Base-by-base conservation (phyloP, 2,329 filamentous ascomycete genomes). In the Epichloe hybrida region DNA sequence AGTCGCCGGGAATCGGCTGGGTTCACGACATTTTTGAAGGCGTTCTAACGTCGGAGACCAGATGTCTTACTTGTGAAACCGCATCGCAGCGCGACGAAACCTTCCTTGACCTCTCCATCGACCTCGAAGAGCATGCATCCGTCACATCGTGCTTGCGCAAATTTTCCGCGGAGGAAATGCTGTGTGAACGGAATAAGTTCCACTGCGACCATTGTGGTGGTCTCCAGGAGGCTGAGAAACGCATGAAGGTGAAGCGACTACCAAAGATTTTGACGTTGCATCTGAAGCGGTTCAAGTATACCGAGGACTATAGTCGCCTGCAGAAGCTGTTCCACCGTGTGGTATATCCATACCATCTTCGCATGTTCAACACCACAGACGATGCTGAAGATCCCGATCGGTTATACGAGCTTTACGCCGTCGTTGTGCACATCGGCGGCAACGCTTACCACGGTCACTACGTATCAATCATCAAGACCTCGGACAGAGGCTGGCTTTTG, bases 371-470 rank as follows among this genome's bases (percentile, higher is more conserved):
- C 68, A 97, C 93, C 0, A 96, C 91, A 21, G 89, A 96, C 56
- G 91, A 97, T 54, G 88, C 90, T 15, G 86, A 91, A 59, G 90
- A 97, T 59, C 88, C 88, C 0, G 93, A 98, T 67, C 81, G 90
- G 38, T 70, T 98, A 38, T 98, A 98, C 66, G 93, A 98, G 71
- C 73, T 98, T 1, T 98, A 98, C 62, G 93, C 91, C 0, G 90
- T 98, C 3, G 89, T 98, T 9, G 88, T 98, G 21, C 93, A 98
- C 62, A 97, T 98, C 56, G 93, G 93, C 49, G 89, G 89, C 46
- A 94, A 95, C 21, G 91, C 93, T 4, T 96, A 96, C 62, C 93
- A 98, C 63, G 93, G 93, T 4, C 93, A 98, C 66, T 98, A 98
- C 60, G 89, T 98, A 35, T 89, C 90, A 5, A 93, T 98, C 50